A percentile compares a stretch with the other conserved stretches of the same genome.
Conservation (phyloP, 2,329 filamentous ascomycete genomes). For the Cryoendolithus antarcticus region DNA sequence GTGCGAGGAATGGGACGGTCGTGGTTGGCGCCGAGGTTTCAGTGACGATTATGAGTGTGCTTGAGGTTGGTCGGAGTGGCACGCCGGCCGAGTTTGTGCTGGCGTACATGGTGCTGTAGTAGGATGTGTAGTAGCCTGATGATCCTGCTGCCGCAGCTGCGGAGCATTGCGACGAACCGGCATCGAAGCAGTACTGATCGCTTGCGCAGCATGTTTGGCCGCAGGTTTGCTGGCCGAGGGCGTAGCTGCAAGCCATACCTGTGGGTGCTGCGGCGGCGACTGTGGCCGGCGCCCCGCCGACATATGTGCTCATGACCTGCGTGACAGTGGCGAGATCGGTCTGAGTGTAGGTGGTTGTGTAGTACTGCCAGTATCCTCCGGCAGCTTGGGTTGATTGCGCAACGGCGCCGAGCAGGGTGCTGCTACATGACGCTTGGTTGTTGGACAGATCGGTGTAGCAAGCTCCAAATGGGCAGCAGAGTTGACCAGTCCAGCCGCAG, state of each 20-base stretch:
- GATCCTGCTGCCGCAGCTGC: constrained; percentile 38
- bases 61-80: constrained; percentile 39
- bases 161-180: constrained; percentile 36
- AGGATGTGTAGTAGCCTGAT: constrained; percentile 38
- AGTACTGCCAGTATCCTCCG: constrained; percentile 41
- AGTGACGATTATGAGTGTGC: constrained; percentile 41
- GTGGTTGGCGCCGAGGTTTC: constrained; percentile 33
- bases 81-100: constrained; percentile 41
- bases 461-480: constrained; percentile 39
- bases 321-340: constrained; percentile 42
- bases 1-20: constrained; percentile 37
- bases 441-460: constrained; percentile 37
- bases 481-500: constrained; percentile 32
- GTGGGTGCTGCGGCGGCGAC: constrained; percentile 13
- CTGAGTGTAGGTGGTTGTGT: constrained; percentile 45
- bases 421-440: constrained; percentile 36
- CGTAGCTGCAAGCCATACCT: constrained; percentile 31
- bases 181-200: constrained; percentile 53
- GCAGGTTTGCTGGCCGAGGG: constrained; percentile 45
- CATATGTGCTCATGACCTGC: constrained; percentile 39
- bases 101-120: constrained; percentile 33
- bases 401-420: constrained; percentile 9
- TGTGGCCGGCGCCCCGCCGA: constrained; percentile 14
- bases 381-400: constrained; percentile 15
- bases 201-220: constrained; percentile 58